phyloP scores from a whole-genome alignment of 305 asterid species.

The Lippia alba region DNA sequence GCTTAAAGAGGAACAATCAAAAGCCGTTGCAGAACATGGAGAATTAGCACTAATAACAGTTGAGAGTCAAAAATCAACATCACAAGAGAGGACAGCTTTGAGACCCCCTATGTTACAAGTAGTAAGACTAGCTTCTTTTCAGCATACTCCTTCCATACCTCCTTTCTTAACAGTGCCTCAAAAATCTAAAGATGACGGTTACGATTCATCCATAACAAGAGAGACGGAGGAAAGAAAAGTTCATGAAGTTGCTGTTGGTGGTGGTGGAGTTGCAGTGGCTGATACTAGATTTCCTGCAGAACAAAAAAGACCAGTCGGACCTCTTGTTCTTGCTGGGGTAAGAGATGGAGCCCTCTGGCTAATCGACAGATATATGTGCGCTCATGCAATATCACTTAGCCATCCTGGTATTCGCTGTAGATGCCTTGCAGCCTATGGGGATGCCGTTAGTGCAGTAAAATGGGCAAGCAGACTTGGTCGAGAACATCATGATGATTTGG shows the following conservation, averaged over 20 bases:
- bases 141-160: constrained; percentile 90
- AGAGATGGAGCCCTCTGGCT: constrained; percentile 97
- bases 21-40: constrained; percentile 88
- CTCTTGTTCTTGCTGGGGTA: constrained; percentile 88
- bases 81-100: constrained; percentile 74
- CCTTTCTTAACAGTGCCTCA: constrained; percentile 83
- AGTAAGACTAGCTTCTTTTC: constrained; percentile 92
- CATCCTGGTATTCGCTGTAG: constrained; percentile 98
- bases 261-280: constrained; percentile 97
- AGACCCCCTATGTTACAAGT: constrained; percentile 97
- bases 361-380: constrained; percentile 87
- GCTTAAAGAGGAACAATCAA: constrained; percentile 68
- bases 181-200: constrained; percentile 71
- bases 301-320: constrained; percentile 94
- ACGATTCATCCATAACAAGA: constrained; percentile 64
- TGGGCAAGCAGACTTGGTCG: constrained; percentile 98
- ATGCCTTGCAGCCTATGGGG: constrained; percentile 98
- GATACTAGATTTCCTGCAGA: constrained; percentile 96
- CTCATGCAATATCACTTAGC: constrained; percentile 93
- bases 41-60: constrained; percentile 84
- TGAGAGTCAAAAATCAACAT: constrained; percentile 59
- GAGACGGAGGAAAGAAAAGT: constrained; percentile 76
- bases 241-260: constrained; percentile 94
- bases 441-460: constrained; percentile 96
- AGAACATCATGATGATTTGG: constrained; percentile 96